These are phyloP conservation scores for Pichia thaimueangensis DNA, from an alignment of 805 yeast genomes.

Conservation along the genomic window DNA sequence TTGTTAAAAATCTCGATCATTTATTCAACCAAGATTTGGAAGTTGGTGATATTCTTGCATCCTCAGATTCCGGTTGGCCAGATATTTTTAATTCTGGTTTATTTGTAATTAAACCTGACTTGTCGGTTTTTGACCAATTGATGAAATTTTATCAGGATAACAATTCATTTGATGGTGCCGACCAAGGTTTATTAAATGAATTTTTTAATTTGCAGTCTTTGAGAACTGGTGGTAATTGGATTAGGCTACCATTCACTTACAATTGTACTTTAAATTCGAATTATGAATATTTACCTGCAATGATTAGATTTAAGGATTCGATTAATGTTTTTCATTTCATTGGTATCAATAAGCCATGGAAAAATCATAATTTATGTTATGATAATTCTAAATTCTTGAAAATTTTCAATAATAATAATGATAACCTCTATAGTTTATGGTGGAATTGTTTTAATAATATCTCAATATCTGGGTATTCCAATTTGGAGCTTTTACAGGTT, in stretches of 20 bases:
- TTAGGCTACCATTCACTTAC: constrained; percentile 67
- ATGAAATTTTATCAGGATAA: constrained; percentile 22
- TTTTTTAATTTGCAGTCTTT: constrained; percentile 39
- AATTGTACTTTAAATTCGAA: constrained; percentile 59
- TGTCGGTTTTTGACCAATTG: constrained; percentile 37
- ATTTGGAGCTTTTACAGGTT: constrained; percentile 17
- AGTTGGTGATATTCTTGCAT: constrained; percentile 38
- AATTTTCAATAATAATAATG: constrained; percentile 14
- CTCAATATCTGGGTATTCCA: constrained; percentile 14
- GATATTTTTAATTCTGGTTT: constrained; percentile 84
- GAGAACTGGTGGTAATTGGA: constrained; percentile 42
- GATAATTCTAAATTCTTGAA: constrained; percentile 12
- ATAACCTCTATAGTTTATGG: constrained; percentile 26
- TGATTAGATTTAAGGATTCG: constrained; percentile 23
- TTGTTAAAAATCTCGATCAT: constrained; percentile 34
- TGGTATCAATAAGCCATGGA: constrained; percentile 50
- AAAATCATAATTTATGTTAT: constrained; percentile 7
- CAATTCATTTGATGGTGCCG: constrained; percentile 75
- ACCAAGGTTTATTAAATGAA: constrained; percentile 83
- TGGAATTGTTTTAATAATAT: constrained; percentile 23
- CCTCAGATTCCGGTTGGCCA: constrained; percentile 89
- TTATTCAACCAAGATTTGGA: constrained; percentile 20
- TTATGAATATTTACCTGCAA: constrained; percentile 32
- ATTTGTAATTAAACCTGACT: constrained; percentile 51
- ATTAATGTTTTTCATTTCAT: constrained; percentile 61